phyloP scores from a whole-genome alignment of 1,139 yeast genomes.

The Suhomyces bolitotheri region DNA sequence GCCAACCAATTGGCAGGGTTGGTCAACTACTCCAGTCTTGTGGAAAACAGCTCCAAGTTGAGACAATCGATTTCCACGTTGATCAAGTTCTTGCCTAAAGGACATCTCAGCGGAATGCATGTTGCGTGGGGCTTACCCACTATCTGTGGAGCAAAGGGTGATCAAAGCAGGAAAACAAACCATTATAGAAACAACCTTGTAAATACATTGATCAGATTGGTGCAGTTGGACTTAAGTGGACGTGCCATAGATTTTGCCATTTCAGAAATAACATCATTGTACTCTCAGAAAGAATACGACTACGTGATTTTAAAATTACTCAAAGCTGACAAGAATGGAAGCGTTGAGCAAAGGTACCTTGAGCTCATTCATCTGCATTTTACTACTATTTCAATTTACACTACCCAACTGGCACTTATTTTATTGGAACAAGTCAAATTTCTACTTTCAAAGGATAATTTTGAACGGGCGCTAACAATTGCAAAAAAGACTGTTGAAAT shows the following conservation, averaged over 20 bases:
- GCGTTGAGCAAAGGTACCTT: conserved; percentile 30
- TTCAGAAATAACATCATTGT: conserved; percentile 18
- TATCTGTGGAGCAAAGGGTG: conserved; percentile 31
- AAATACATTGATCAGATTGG: conserved; percentile 30
- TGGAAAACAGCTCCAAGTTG: conserved; percentile 21
- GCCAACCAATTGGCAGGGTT: conserved; percentile 36
- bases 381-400: conserved; percentile 17
- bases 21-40: conserved; percentile 29
- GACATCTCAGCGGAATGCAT: conserved; percentile 30
- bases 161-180: conserved; percentile 26
- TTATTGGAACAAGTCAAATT: conserved; percentile 43
- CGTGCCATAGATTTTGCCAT: conserved; percentile 24
- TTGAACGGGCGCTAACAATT: conserved; percentile 29
- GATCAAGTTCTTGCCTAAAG: conserved; percentile 28
- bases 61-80: conserved; percentile 21
- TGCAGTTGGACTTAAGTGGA: conserved; percentile 23
- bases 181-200: conserved; percentile 37
- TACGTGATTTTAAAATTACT: conserved; percentile 31
- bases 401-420: conserved; percentile 39
- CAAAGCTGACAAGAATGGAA: conserved; percentile 28
- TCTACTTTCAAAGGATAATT: conserved; percentile 32
- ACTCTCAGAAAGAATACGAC: conserved; percentile 29
- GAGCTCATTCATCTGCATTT: conserved; percentile 29
- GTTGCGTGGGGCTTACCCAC: conserved; percentile 31
- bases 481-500: conserved; percentile 35